These are phyloP conservation scores for Backusella mclennaniae DNA, from an alignment of 192 early-diverging fungal genomes.

Conservation along the genomic window DNA sequence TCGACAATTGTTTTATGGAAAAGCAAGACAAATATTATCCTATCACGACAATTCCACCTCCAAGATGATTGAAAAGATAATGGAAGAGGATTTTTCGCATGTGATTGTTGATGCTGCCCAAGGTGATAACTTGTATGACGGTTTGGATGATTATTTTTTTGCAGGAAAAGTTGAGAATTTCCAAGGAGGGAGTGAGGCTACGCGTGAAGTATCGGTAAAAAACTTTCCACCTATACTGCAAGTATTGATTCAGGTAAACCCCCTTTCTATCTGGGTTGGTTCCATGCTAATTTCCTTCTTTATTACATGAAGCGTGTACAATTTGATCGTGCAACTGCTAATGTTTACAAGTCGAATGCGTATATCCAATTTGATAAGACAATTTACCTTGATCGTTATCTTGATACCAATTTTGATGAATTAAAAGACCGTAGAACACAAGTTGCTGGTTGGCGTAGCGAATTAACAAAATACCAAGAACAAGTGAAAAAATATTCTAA, in stretches of 20 bases:
- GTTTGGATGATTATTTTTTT: constrained; percentile 59
- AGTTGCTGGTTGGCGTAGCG: constrained; percentile 29
- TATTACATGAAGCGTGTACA: constrained; percentile 51
- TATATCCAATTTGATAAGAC: constrained; percentile 59
- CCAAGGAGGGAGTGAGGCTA: constrained; percentile 30
- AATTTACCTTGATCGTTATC: constrained; percentile 60
- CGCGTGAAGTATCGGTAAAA: constrained; percentile 46
- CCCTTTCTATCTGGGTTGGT: neutral
- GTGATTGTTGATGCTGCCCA: constrained; percentile 48
- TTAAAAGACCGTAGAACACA: constrained; percentile 21
- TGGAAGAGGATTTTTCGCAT: constrained; percentile 49
- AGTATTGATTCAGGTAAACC: constrained; percentile 56
- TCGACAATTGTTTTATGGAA: constrained; percentile 51
- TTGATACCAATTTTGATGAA: constrained; percentile 35
- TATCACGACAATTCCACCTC: constrained; percentile 40
- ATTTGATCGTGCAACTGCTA: constrained; percentile 55
- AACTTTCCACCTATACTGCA: constrained; percentile 68
- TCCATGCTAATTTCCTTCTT: neutral
- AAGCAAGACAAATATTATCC: constrained; percentile 39
- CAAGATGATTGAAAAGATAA: constrained; percentile 29
- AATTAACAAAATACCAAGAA: constrained; percentile 31
- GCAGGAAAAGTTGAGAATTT: constrained; percentile 35
- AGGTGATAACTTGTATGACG: constrained; percentile 50
- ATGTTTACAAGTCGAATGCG: constrained; percentile 69
- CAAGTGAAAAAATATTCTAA: constrained; percentile 27